These are phyloP conservation scores for Earliella scabrosa DNA, from an alignment of 1,284 basidiomycete genomes.

Conservation along the genomic window DNA sequence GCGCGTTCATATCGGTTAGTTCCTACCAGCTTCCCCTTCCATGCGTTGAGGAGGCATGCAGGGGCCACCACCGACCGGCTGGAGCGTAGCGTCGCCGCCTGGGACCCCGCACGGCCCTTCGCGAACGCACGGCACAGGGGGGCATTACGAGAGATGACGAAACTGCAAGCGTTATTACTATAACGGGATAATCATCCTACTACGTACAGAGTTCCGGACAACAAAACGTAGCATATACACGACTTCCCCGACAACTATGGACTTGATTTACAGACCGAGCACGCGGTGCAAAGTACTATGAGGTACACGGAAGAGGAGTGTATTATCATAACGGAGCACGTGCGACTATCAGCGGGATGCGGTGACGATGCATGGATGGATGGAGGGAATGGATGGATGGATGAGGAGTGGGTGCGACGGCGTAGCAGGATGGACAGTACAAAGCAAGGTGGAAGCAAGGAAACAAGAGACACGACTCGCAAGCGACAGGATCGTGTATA, in stretches of 20 bases:
- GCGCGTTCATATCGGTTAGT: not conserved
- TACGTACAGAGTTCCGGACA: not conserved
- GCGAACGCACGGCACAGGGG: no score
- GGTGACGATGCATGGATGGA: not conserved
- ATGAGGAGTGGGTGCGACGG: conserved; percentile 13
- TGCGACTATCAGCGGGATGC: not conserved
- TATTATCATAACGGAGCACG: conserved; percentile 5
- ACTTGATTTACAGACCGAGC: conserved; percentile 2
- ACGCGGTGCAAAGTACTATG: not conserved
- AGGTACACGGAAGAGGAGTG: conserved; percentile 3
- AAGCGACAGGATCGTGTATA: conserved; percentile 3
- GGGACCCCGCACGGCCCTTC: no score
- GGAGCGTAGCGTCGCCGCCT: not conserved
- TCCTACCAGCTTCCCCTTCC: not conserved
- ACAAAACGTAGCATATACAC: not conserved
- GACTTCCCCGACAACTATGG: not conserved
- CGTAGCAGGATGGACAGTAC: conserved; percentile 17
- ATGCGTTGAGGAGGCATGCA: not conserved
- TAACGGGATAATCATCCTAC: not conserved
- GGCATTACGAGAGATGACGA: not conserved
- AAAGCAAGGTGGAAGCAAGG: conserved; percentile 20
- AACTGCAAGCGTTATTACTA: not conserved
- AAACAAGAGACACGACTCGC: conserved; percentile 5
- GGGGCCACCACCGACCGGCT: not conserved
- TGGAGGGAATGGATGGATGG: not conserved